Evolutionary conservation across 768 basidiomycete genomes (phyloP).

Genomic region (Agaricus blazei): DNA sequence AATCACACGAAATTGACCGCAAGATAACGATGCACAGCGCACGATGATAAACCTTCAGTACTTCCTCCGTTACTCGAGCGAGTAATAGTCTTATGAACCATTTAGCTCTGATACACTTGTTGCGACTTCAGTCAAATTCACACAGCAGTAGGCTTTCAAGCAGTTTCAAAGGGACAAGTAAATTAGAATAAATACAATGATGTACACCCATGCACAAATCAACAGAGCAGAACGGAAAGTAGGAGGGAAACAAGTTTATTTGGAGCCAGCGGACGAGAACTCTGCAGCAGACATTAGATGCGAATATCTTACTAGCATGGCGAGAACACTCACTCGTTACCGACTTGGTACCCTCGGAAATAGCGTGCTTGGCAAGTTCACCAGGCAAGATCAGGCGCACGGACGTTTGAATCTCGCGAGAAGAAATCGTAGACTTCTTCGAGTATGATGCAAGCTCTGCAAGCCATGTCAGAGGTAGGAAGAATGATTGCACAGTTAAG

Average conservation of each 20-base stretch:
- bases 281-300: conserved; percentile 1
- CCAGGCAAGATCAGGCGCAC: conserved; percentile 95
- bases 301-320: background rate
- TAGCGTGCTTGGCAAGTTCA: conserved; percentile 97
- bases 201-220: conserved; percentile 14
- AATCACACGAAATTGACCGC: background rate
- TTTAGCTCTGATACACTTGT: too few relatives aligned
- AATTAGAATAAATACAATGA: conserved; percentile 15
- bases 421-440: conserved; percentile 98
- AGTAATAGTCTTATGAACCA: too few relatives aligned
- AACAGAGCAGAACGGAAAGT: conserved; percentile 5
- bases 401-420: conserved; percentile 95
- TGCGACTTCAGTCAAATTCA: background rate
- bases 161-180: background rate
- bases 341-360: conserved; percentile 81
- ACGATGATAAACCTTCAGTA: too few relatives aligned
- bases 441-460: conserved; percentile 95
- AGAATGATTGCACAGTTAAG: background rate
- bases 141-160: background rate
- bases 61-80: too few relatives aligned
- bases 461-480: conserved; percentile 5
- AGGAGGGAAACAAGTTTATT: conserved; percentile 4
- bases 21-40: too few relatives aligned
- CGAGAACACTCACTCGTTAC: conserved; percentile 41
- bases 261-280: conserved; percentile 16